Base-by-base conservation (phyloP, 805 yeast genomes). In the Lipomyces sp. region DNA sequence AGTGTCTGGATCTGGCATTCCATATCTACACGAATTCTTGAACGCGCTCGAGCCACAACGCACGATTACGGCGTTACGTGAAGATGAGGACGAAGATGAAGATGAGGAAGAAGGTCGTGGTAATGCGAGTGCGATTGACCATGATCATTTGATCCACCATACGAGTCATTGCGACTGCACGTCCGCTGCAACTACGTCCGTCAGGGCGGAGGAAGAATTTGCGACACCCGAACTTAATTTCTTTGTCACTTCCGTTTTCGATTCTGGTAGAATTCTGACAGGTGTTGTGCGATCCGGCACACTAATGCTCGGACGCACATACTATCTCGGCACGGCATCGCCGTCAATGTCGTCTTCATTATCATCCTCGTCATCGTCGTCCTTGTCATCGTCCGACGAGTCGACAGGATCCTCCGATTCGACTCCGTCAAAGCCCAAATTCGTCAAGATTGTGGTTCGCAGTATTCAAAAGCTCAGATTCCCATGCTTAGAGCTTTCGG, bases 201-300 rank as follows among this genome's bases (percentile, higher is more conserved):
- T n/a, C n/a, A 30, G 42, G 18, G n/a, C 45, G 11, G 35, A 50
- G 29, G 59, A 42, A 13, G 63, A 30, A 5, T 59, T 57, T 7
- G 48, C 60, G 62, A 63, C 35, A 34, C 15, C 34, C 53, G 51
- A 39, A 29, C 50, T 59, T 37, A 67, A 60, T 57, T 68, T 68
- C 30, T 68, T 64, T 39, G 67, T 68, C 39, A 65, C 71, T 51
- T 59, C 71, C 24, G 65, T 68, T 48, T 57, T 62, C 50, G 70
- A 68, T 35, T 59, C 67, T 18, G 71, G 71, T n/a, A 37, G 69
- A 33, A 60, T 68, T 3, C 48, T 68, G 50, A 59, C 69, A 1
- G 71, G 71, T 11, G 69, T 65, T 7, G 70, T 68, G 11, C 64
- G 71, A 11, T 37, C 68, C 29, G 71, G 71, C 2, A 39, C 65